Base-by-base conservation (phyloP, 495 filamentous ascomycete species). In the Talaromyces borbonicus region DNA sequence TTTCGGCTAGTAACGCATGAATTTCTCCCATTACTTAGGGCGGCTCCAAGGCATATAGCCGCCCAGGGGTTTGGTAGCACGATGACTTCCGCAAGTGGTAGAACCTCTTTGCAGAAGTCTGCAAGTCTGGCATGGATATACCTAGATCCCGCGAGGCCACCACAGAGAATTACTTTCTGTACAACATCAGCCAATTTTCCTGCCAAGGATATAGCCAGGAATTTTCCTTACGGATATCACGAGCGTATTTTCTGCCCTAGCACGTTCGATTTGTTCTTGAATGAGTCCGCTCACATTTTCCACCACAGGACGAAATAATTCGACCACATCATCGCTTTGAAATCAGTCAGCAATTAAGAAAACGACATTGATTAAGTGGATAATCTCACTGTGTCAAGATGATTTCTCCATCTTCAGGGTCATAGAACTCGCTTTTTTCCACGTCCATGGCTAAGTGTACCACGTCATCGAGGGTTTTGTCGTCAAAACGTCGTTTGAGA, bases 41-140 rank as follows among this genome's bases (percentile, higher is more conserved):
- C 83, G 0, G 84, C 82, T 4, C 84, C 84, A 41, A 83, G 69
- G 22, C 84, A 82, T 11, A 87, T 79, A n/a, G 83, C 82, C 7
- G 80, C 85, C 80, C 81, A 89, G 3, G 84, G 81, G 52, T 85
- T 30, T 11, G 38, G 16, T 39, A 31, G 16, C 16, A 46, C 40
- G 8, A 54, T 31, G 1, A 46, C 33, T 15, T 51, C 25, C n/a
- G 49, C 50, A 12, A 36, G 37, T 22, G 36, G 8, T n/a, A 32
- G 25, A 14, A 18, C 36, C 23, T 16, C 26, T 22, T 49, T 31
- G 15, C 48, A 47, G 22, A 47, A 51, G 4, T 47, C 9, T 38
- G 65, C 65, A 39, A 80, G 53, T 0, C 72, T 63, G 52, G 74
- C 64, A 43, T 71, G 73, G 31, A 85, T 67, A 53, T 83, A 84